Base-by-base conservation (phyloP, 2,329 filamentous ascomycete species). In the Colletotrichum lentis region DNA sequence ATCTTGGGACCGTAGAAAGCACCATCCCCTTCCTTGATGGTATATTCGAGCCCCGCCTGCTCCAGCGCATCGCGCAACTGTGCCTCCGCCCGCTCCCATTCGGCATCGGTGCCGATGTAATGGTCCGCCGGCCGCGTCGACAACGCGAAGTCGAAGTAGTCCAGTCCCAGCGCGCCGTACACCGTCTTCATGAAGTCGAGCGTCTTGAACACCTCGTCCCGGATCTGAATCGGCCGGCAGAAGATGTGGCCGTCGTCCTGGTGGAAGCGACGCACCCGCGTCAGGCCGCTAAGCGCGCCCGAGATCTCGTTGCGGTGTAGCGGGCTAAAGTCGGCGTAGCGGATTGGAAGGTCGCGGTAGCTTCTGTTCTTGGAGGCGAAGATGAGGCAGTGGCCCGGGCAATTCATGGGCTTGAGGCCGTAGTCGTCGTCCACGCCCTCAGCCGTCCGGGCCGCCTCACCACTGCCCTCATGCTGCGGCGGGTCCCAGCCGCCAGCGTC, bases 1-100 rank as follows among this genome's bases (percentile, higher is more conserved):
- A 97, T 97, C 80, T 97, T 97, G 39, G 94, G 93, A 0, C 94
- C 93, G 74, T 97, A 97, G 75, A 97, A 97, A 4, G 93, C 93
- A 16, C 94, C 93, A 69, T 96, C 93, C 12, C 92, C 93, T 73
- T 90, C 86, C 70, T 94, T 95, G 65, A 95, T 72, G 2, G 85
- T 86, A 91, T 92, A 97, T 43, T 85, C 80, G 73, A 88, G 86
- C 11, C 89, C 90, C 16, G 92, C 94, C 72, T 92, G 88, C 64
- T 90, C 87, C 1, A 82, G 71, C 0, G 81, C 81, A 55, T 78
- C 75, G 64, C 75, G 77, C 61, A 83, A 68, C 11, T 78, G 75
- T n/a, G 74, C 73, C 71, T 83, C 80, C 0, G 81, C 81, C n/a
- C 77, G 75, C 20, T 81, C 77, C 85, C 85, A 87, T 73, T 94